These are phyloP conservation scores for Smallanthus sonchifolius DNA, from an alignment of 129 eudicot genomes.

Conservation along the genomic window DNA sequence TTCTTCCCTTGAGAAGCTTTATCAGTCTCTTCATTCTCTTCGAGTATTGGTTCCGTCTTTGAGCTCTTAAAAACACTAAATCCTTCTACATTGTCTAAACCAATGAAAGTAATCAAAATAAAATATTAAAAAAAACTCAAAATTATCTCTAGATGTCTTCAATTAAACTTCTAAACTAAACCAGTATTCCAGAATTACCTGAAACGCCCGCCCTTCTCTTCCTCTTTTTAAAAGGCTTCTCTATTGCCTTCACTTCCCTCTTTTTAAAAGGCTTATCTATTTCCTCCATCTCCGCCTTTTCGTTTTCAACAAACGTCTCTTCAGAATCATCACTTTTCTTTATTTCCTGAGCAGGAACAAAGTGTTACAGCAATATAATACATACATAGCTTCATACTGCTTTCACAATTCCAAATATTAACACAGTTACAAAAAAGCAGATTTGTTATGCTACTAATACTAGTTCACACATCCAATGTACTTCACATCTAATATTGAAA, in stretches of 20 bases:
- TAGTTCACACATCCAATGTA: background rate
- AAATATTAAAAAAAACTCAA: background rate
- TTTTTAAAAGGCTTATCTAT: background rate
- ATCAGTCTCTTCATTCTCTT: conserved; percentile 37
- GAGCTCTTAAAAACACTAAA: conserved; percentile 72
- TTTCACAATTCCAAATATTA: background rate
- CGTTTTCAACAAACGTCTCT: conserved; percentile 35
- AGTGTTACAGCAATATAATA: conserved; percentile 7
- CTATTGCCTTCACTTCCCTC: no score
- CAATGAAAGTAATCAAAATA: conserved; percentile 17
- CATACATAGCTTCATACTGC: background rate
- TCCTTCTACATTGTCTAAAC: conserved; percentile 64
- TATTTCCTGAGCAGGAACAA: conserved; percentile 45
- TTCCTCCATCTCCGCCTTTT: conserved; percentile 27
- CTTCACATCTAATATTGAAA: background rate
- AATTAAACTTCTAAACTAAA: background rate
- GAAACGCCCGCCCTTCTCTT: conserved; percentile 51
- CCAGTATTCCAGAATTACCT: conserved; percentile 26
- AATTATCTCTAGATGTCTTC: background rate
- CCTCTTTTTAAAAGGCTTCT: conserved; percentile 52
- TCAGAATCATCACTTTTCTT: conserved; percentile 34
- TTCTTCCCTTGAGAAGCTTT: conserved; percentile 50
- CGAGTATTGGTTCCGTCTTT: conserved; percentile 30
- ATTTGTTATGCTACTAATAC: background rate
- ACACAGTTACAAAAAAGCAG: background rate